Base-by-base conservation (phyloP, 805 yeast species). In the Yamadazyma akitaensis region DNA sequence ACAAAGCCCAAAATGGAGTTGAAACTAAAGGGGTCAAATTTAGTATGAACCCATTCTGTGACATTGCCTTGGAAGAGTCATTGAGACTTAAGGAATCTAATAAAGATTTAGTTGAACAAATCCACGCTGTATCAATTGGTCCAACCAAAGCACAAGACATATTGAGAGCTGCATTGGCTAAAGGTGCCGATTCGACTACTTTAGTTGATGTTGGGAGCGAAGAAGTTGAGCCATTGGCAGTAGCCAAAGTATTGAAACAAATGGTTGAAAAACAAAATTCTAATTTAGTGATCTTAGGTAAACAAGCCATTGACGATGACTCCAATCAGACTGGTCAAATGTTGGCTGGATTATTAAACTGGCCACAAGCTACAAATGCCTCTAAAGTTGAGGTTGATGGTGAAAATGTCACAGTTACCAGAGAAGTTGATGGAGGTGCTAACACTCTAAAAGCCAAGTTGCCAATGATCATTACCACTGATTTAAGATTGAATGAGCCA, bases 311-410 rank as follows among this genome's bases (percentile, higher is more conserved):
- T 57, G 99, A 94, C 67, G 95, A 90, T 57, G 99, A 94, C 61
- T 75, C 88, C 37, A 89, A 88, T 65, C 96, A 91, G 67, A 91
- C 97, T 12, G 99, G 98, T 24, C 98, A 91, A 67, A 89, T 94
- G 82, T 78, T 94, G 45, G 98, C 97, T 2, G 97, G 96, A 9
- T 71, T 92, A 50, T 77, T 92, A 66, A 81, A 83, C 60, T 92
- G 98, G 98, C 95, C 97, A 16, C 97, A 91, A 61, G 97, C 96
- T 30, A 92, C 97, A 30, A 88, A 89, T 61, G 97, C 97, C 6
- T 85, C 94, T 40, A 85, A 88, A 63, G 92, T 92, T 32, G 85
- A 76, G 37, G 64, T 89, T 17, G 66, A 72, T 34, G 78, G 75
- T 16, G 81, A 77, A 42, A 72, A 72, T 43, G 79, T 85, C 17